Percentiles rank a stretch among this genome's conserved stretches.
phyloP scores from a whole-genome alignment of 805 yeast genomes.

The Blastobotrys terrestris region DNA sequence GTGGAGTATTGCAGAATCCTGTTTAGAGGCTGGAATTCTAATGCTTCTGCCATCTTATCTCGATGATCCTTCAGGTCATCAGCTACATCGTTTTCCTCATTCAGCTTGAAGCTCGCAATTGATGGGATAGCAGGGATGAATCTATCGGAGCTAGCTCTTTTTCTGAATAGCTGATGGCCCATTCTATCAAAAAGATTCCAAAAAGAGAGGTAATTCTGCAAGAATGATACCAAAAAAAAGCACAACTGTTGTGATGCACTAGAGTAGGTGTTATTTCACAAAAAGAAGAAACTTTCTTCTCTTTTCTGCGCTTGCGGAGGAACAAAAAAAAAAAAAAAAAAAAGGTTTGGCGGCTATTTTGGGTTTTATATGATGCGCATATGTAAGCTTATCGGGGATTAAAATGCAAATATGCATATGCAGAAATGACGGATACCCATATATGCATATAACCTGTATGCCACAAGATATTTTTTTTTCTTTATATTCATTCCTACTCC shows the following conservation, averaged over 20 bases:
- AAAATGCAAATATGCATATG: not conserved
- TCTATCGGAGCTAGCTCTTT: slow-evolving; percentile 30
- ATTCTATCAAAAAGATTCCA: slow-evolving; percentile 10
- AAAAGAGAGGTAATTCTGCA: not conserved
- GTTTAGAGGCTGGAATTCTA: slow-evolving; percentile 4
- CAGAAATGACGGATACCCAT: too few species aligned
- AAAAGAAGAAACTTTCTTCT: too few species aligned
- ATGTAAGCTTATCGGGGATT: not conserved
- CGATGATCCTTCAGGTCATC: slow-evolving; percentile 5
- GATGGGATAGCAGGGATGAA: slow-evolving; percentile 32
- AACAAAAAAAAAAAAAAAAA: not conserved
- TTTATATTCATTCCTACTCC: not conserved
- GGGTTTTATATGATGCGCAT: too few species aligned
- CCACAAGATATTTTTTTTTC: not conserved
- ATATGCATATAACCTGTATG: too few species aligned
- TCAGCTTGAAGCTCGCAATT: slow-evolving; percentile 5
- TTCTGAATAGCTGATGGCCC: not conserved
- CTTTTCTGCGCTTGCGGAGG: slow-evolving; percentile 5
- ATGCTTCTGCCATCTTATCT: slow-evolving; percentile 10
- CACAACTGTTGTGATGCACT: slow-evolving; percentile 1
- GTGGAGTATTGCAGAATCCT: not conserved
- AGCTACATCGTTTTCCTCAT: not conserved
- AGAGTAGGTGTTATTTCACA: too few species aligned
- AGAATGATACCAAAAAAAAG: not conserved
- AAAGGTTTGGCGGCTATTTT: not conserved